Evolutionary conservation across 805 yeast genomes (phyloP).

Genomic region (Candida succiphila): DNA sequence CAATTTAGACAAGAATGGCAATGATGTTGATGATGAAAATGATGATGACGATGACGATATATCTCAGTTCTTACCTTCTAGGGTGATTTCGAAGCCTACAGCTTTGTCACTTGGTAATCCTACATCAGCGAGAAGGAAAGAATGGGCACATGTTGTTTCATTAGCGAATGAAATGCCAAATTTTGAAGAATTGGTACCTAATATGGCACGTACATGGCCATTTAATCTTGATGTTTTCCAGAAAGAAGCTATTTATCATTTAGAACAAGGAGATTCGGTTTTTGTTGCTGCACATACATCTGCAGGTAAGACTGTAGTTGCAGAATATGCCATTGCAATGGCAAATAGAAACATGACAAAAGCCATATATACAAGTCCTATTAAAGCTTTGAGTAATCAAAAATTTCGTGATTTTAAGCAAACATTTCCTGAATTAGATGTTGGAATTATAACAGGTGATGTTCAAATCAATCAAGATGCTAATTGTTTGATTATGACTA

Average conservation of each 20-base stretch:
- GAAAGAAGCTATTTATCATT: conserved; percentile 91
- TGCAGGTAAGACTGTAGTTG: conserved; percentile 97
- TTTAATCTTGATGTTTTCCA: conserved; percentile 92
- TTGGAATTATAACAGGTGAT: conserved; percentile 95
- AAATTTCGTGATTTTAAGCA: conserved; percentile 82
- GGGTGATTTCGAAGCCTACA: conserved; percentile 4
- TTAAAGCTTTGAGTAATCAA: conserved; percentile 83
- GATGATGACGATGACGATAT: conserved; percentile 16
- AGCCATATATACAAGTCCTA: conserved; percentile 93
- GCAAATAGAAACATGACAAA: conserved; percentile 93
- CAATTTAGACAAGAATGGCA: conserved; percentile 40
- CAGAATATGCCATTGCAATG: conserved; percentile 97
- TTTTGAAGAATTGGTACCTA: conserved; percentile 81
- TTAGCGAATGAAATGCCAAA: conserved; percentile 74
- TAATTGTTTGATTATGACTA: conserved; percentile 92
- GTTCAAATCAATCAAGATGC: conserved; percentile 97
- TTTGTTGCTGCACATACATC: conserved; percentile 99
- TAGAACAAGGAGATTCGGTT: conserved; percentile 97
- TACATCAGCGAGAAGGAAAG: conserved; percentile 22
- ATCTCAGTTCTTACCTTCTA: conserved; percentile 17
- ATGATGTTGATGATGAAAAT: conserved; percentile 22
- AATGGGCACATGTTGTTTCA: conserved; percentile 96
- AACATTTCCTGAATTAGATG: conserved; percentile 71
- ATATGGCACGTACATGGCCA: conserved; percentile 92
- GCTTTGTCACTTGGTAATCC: conserved; percentile 1